Conservation (phyloP, 129 eudicot species). For the Heracleum sosnowskyi region DNA sequence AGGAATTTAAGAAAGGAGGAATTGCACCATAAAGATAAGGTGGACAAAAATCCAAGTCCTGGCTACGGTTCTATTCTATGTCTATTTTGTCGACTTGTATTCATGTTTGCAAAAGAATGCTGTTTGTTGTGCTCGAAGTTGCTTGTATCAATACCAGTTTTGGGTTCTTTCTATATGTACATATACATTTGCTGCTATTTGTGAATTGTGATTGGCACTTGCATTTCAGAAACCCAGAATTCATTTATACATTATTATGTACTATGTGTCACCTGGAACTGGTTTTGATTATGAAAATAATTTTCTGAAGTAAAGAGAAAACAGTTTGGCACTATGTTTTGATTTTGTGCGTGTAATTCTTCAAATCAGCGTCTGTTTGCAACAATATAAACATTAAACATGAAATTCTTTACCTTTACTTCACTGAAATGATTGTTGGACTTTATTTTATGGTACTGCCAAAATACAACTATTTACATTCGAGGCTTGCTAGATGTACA, state of each 20-base stretch:
- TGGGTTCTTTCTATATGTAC: neutral
- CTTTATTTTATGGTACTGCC: too few relatives aligned
- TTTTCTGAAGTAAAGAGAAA: too few relatives aligned
- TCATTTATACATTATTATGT: neutral
- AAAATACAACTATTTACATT: too few relatives aligned
- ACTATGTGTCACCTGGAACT: neutral
- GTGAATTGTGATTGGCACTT: neutral
- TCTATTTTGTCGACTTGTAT: neutral
- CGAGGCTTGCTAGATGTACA: too few relatives aligned
- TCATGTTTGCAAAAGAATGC: neutral
- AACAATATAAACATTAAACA: too few relatives aligned
- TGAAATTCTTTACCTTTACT: too few relatives aligned
- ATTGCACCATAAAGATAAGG: neutral
- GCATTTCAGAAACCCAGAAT: neutral
- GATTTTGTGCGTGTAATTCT: too few relatives aligned
- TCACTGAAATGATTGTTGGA: too few relatives aligned
- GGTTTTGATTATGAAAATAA: too few relatives aligned
- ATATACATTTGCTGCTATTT: neutral
- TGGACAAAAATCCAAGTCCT: neutral
- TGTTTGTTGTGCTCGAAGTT: constrained; percentile 10
- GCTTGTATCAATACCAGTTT: constrained; percentile 7
- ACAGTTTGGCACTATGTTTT: too few relatives aligned
- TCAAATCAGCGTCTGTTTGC: too few relatives aligned
- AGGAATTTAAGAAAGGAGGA: neutral
- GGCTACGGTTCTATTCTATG: constrained; percentile 1